Conservation (phyloP, 257 asterid species). For the Vinca minor region DNA sequence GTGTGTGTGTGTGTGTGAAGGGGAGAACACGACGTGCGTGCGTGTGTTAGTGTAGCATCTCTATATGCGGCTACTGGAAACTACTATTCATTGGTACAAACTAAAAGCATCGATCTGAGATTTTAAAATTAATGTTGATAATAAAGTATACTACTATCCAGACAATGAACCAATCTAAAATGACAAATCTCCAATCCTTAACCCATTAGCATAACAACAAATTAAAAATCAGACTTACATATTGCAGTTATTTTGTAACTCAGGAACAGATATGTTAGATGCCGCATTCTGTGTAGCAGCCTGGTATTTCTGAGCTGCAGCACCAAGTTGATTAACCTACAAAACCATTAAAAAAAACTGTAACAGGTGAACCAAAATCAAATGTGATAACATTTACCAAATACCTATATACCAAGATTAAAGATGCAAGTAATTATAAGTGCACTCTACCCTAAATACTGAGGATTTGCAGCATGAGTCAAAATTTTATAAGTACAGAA, state of each 20-base stretch:
- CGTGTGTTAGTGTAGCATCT: too few relatives aligned
- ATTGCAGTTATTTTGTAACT: conserved; percentile 85
- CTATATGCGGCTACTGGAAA: too few relatives aligned
- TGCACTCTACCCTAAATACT: not conserved
- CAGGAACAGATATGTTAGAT: conserved; percentile 54
- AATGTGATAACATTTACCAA: not conserved
- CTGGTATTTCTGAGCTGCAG: conserved; percentile 95
- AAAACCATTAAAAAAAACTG: not conserved
- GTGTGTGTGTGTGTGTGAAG: not conserved
- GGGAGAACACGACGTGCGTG: not conserved
- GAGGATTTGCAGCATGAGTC: not conserved
- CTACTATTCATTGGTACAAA: not conserved
- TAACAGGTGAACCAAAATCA: not conserved
- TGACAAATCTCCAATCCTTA: not conserved
- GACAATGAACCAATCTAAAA: not conserved
- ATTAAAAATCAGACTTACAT: conserved; percentile 43
- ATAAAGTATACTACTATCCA: not conserved
- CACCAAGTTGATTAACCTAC: conserved; percentile 92
- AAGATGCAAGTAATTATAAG: conserved; percentile 2
- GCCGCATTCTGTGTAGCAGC: conserved; percentile 74
- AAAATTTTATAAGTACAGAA: too few relatives aligned
- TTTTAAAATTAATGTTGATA: too few relatives aligned
- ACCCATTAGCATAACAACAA: not conserved
- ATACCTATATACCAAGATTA: not conserved
- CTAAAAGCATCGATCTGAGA: not conserved